Evolutionary conservation across 169 alveolate species (phyloP), one percentile per base, ranked within the genome.

Genomic region (Plasmodium chabaudi): DNA sequence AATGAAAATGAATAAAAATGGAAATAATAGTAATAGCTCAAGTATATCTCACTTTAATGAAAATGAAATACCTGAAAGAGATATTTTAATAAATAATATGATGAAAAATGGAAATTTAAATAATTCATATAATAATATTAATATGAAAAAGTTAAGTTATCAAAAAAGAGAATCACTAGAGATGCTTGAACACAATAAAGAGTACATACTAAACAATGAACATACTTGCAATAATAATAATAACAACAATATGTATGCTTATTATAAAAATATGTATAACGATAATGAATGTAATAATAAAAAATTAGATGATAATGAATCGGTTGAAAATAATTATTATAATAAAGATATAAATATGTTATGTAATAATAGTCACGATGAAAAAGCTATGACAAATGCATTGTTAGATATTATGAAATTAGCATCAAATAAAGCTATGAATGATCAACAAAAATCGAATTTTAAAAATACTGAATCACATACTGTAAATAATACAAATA

Each of bases 391-490:
- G 74, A 73, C 87, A 23, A 61, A 15, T 9, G 61, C 71, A 0
- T 61, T 74, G 44, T 51, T 74, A 25, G 65, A 74, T n/a, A 74
- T 74, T 42, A 74, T 74, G 21, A 74, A 74, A 39, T n/a, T 61
- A 17, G 63, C 60, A 47, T 63, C 75, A 9, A 63, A n/a, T 12
- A 59, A 53, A 44, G 42, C 21, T 15, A 68, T 12, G 9, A 13
- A 17, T 12, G 21, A 68, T 9, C 65, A 12, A 23, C 12, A 9
- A 44, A 68, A 47, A 5, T n/a, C 13, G 34, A 39, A 68, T 9
- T 21, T 44, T 15, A 9, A 5, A 46, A 15, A 21, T 5, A 0
- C 2, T 17, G 21, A 61, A 61, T 9, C 7, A 47, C 17, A 9
- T 61, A 10, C 23, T 17, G 13, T 12, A 25, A 13, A 17, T 13